Conservation (phyloP, 345 rosid species). For the Draba incana region DNA sequence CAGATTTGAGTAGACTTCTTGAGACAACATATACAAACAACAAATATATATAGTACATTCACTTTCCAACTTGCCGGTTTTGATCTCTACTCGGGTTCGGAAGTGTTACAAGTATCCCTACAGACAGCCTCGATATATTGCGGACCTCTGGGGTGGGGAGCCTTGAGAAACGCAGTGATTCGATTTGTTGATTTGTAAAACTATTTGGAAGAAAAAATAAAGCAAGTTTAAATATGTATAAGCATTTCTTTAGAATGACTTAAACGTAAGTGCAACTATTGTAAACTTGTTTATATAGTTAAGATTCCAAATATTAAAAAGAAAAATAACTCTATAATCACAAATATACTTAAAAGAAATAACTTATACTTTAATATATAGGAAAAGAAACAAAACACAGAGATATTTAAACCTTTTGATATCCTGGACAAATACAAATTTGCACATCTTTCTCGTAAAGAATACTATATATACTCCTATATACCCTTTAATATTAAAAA, state of each 20-base stretch:
- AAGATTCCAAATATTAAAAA: not conserved
- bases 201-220: not conserved
- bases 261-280: not conserved
- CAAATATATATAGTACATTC: too few relatives aligned
- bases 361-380: not conserved
- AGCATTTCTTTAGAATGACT: not conserved
- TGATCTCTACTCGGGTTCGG: too few relatives aligned
- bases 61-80: too few relatives aligned
- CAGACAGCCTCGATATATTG: too few relatives aligned
- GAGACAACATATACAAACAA: too few relatives aligned
- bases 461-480: constrained; percentile 15
- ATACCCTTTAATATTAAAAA: constrained; percentile 21
- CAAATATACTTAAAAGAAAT: not conserved
- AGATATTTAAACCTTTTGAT: constrained; percentile 5
- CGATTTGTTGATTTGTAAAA: too few relatives aligned
- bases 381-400: constrained; percentile 5
- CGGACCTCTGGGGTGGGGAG: too few relatives aligned
- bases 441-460: constrained; percentile 8
- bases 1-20: too few relatives aligned
- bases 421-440: constrained; percentile 21
- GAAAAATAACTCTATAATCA: not conserved
- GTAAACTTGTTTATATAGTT: not conserved
- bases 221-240: not conserved
- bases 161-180: too few relatives aligned
- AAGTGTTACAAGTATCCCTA: too few relatives aligned